Conservation (phyloP, 2,329 filamentous ascomycete genomes). For the Acrodontium crateriforme region DNA sequence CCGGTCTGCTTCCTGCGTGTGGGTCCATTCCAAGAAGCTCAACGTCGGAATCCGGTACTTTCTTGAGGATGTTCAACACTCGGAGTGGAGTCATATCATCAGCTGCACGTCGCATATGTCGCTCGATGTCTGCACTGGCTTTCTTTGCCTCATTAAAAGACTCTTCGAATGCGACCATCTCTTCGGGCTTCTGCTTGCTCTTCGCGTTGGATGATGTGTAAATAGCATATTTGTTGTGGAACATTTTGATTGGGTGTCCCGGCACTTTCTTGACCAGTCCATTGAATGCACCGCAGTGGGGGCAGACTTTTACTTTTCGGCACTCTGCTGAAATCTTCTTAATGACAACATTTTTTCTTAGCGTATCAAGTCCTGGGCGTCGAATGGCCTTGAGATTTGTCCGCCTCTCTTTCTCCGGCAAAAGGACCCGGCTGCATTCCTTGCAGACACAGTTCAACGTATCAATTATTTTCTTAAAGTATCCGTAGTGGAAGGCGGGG, state of each 20-base stretch:
- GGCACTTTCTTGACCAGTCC: constrained; percentile 85
- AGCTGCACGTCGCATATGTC: constrained; percentile 80
- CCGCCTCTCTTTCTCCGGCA: constrained; percentile 67
- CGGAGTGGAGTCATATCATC: constrained; percentile 86
- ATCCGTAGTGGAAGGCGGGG: constrained; percentile 91
- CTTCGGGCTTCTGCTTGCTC: constrained; percentile 68
- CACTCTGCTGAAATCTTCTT: constrained; percentile 86
- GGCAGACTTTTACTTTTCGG: constrained; percentile 71
- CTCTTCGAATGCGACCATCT: constrained; percentile 72
- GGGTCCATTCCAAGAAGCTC: constrained; percentile 84
- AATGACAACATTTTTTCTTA: constrained; percentile 67
- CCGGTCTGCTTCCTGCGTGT: constrained; percentile 63
- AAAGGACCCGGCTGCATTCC: constrained; percentile 68
- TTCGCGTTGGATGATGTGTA: constrained; percentile 80
- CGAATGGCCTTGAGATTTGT: constrained; percentile 68
- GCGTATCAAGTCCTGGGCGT: constrained; percentile 69
- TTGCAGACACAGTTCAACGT: constrained; percentile 96
- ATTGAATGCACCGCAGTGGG: constrained; percentile 68
- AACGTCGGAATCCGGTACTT: constrained; percentile 72
- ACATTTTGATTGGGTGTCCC: constrained; percentile 69
- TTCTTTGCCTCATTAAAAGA: constrained; percentile 72
- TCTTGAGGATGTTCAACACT: constrained; percentile 82
- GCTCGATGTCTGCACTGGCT: constrained; percentile 69
- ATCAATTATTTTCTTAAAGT: constrained; percentile 81
- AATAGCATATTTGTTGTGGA: constrained; percentile 80